A percentile compares a stretch with the other conserved stretches of the same genome.
Conservation (phyloP, 1,139 yeast species). For the Protomyces inundatus region DNA sequence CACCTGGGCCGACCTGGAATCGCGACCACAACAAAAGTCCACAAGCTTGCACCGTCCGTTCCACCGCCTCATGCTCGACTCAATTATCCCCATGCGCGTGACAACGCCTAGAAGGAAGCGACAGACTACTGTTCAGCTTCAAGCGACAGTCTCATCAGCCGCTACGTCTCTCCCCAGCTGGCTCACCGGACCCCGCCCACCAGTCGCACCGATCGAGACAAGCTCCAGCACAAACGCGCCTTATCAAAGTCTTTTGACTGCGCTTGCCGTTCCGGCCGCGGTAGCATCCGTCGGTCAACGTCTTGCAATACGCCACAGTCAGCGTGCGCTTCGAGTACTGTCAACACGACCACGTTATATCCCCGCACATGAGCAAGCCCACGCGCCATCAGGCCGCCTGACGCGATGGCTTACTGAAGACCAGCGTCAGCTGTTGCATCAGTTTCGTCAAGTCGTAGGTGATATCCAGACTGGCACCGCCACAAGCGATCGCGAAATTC, state of each 20-base stretch:
- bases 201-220: too few relatives aligned
- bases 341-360: not conserved
- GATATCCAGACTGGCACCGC: conserved; percentile 20
- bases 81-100: too few relatives aligned
- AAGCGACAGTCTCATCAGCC: too few relatives aligned
- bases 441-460: conserved; percentile 13
- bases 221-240: too few relatives aligned
- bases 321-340: not conserved
- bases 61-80: too few relatives aligned
- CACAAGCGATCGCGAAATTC: conserved; percentile 10
- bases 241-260: not conserved
- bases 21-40: too few relatives aligned
- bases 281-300: not conserved
- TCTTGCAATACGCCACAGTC: not conserved
- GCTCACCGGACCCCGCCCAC: too few relatives aligned
- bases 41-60: too few relatives aligned
- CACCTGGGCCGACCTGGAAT: too few relatives aligned
- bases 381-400: not conserved
- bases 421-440: conserved; percentile 3
- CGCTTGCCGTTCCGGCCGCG: not conserved
- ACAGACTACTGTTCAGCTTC: too few relatives aligned
- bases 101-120: too few relatives aligned
- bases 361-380: conserved; percentile 5
- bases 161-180: too few relatives aligned
- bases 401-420: conserved; percentile 3